Evolutionary conservation across 2,329 filamentous ascomycete species (phyloP), one percentile per base, ranked within the genome.

Genomic region (Metarhizium sp.): DNA sequence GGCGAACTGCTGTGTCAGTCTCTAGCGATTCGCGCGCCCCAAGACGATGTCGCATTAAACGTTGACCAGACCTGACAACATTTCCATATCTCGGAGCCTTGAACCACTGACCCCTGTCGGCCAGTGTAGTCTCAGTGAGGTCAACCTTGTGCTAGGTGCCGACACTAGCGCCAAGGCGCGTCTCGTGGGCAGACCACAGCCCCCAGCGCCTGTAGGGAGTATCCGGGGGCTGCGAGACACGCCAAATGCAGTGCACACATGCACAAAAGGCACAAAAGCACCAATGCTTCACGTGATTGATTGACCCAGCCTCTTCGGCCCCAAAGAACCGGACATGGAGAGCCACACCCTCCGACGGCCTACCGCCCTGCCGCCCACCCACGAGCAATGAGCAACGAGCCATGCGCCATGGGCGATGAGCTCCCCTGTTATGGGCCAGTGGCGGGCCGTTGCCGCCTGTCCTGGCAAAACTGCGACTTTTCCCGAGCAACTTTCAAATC

Each of bases 401-500:
- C 25, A 25, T 25, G 25, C 25, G 25, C 25, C 25, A 25, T 25
- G 25, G 25, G 25, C 25, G 25, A 25, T 25, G 25, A 25, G 25
- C 25, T 25, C 25, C 16, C 5, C 38, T 48, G 25, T 20, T 8
- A 20, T 30, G 52, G 49, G 36, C 45, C 38, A 25, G 47, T 48
- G 47, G 51, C 54, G 56, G 48, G 54, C 54, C 56, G 47, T 54
- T 55, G 52, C 56, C 51, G 48, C 45, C 30, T 51, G 47, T 50
- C 58, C 61, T 65, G 68, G 69, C 72, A 72, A 74, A 73, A 70
- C 69, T 72, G 71, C 73, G 72, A 75, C 69, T 75, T 75, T 74
- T 75, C 72, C 73, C 72, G 72, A 74, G 60, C 63, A 63, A 66
- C 56, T 69, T 66, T 66, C 66, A 73, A 72, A 71, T 65, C 71